phyloP scores from a whole-genome alignment of 2,329 filamentous ascomycete species.

The Diaporthe nobilis region DNA sequence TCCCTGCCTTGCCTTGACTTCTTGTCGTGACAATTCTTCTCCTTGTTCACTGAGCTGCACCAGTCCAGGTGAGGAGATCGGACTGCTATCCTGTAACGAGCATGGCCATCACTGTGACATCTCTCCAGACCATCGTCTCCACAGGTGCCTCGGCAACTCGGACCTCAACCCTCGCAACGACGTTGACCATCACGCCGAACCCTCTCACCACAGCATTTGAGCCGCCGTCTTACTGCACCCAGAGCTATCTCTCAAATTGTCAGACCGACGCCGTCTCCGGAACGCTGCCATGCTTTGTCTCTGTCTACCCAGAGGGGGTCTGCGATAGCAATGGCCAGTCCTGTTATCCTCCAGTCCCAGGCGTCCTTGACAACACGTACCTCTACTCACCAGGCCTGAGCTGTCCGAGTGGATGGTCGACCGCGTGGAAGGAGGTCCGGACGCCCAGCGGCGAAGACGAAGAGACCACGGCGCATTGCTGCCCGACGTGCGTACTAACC shows the following conservation, averaged over 20 bases:
- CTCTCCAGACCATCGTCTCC: slow-evolving; percentile 17
- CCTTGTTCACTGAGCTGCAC: not conserved
- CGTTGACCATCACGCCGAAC: slow-evolving; percentile 27
- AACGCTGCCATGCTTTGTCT: slow-evolving; percentile 32
- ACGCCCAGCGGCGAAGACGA: slow-evolving; percentile 28
- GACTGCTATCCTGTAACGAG: not conserved
- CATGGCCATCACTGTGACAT: slow-evolving; percentile 32
- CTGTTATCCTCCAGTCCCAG: slow-evolving; percentile 33
- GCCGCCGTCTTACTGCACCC: slow-evolving; percentile 35
- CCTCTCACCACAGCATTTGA: slow-evolving; percentile 36
- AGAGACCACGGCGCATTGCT: slow-evolving; percentile 39
- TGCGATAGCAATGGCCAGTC: slow-evolving; percentile 37
- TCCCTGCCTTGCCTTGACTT: not conserved
- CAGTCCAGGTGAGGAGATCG: not conserved
- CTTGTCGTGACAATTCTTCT: not conserved
- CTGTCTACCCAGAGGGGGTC: slow-evolving; percentile 21
- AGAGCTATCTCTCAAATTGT: slow-evolving; percentile 38
- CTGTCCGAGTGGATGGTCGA: slow-evolving; percentile 37
- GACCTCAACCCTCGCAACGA: slow-evolving; percentile 25
- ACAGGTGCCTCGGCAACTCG: slow-evolving; percentile 11
- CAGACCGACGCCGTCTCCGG: slow-evolving; percentile 33
- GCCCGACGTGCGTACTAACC: slow-evolving; percentile 35
- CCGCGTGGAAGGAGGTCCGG: slow-evolving; percentile 35
- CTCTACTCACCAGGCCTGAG: slow-evolving; percentile 36
- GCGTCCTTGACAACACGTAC: slow-evolving; percentile 34